Conservation (phyloP, 2,329 filamentous ascomycete genomes). For the Fusarium scirpi region DNA sequence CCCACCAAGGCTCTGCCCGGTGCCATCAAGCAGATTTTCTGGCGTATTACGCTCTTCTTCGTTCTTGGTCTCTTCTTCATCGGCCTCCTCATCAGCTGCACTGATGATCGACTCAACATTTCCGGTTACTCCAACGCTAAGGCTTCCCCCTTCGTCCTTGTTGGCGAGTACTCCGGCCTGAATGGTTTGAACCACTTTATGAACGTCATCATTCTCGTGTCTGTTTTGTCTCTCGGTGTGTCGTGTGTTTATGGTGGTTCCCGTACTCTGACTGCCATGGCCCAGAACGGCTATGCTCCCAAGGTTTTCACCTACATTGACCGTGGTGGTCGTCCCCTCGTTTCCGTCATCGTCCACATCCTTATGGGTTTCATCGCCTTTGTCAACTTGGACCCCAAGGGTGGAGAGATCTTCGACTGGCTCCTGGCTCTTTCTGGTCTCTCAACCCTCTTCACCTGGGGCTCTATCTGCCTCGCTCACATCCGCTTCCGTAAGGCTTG, state of each 20-base stretch:
- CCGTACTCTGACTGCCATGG: constrained; percentile 66
- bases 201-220: constrained; percentile 66
- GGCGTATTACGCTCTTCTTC: constrained; percentile 65
- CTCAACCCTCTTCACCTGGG: constrained; percentile 74
- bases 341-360: constrained; percentile 59
- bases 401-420: constrained; percentile 71
- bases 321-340: constrained; percentile 63
- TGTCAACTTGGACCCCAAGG: constrained; percentile 59
- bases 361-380: constrained; percentile 63
- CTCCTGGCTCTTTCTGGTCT: constrained; percentile 73
- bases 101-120: constrained; percentile 57
- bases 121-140: constrained; percentile 45
- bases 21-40: constrained; percentile 80
- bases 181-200: constrained; percentile 63
- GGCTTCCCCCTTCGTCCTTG: constrained; percentile 65
- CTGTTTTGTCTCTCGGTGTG: constrained; percentile 66
- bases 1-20: constrained; percentile 78
- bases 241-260: constrained; percentile 67
- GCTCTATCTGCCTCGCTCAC: constrained; percentile 70
- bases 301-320: constrained; percentile 66
- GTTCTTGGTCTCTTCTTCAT: constrained; percentile 63
- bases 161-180: constrained; percentile 62
- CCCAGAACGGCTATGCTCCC: constrained; percentile 66
- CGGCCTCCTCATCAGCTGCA: constrained; percentile 59
- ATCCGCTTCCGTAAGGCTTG: constrained; percentile 75